Evolutionary conservation across 176 grass and related monocot species (phyloP).

Genomic region (Cenchrus americanus): DNA sequence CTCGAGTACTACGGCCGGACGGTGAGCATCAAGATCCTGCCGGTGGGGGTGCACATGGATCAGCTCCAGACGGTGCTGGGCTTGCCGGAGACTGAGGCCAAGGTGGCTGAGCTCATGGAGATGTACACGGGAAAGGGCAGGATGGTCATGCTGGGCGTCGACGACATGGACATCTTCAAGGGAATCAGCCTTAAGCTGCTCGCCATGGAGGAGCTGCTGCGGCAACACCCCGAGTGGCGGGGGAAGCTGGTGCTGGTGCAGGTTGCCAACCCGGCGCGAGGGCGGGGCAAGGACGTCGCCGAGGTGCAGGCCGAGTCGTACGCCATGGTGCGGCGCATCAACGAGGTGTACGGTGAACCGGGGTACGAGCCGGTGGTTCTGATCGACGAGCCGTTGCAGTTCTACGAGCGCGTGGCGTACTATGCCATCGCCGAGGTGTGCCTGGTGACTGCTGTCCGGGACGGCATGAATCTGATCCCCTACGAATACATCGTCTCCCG

Average conservation of each 20-base stretch:
- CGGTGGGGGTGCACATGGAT: slow-evolving; percentile 78
- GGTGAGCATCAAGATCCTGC: slow-evolving; percentile 90
- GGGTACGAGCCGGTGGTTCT: slow-evolving; percentile 81
- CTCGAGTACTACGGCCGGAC: slow-evolving; percentile 96
- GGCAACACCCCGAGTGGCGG: slow-evolving; percentile 78
- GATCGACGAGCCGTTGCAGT: slow-evolving; percentile 77
- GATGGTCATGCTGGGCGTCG: slow-evolving; percentile 86
- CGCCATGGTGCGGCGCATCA: slow-evolving; percentile 70
- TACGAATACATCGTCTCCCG: slow-evolving; percentile 87
- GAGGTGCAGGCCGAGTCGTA: slow-evolving; percentile 79
- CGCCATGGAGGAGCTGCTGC: slow-evolving; percentile 84
- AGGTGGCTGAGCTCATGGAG: slow-evolving; percentile 65
- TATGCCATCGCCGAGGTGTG: slow-evolving; percentile 85
- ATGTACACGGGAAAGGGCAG: slow-evolving; percentile 65
- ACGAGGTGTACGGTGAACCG: slow-evolving; percentile 57
- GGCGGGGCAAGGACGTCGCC: slow-evolving; percentile 72
- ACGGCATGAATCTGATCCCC: slow-evolving; percentile 97
- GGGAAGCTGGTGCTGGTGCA: slow-evolving; percentile 88
- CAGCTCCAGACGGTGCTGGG: slow-evolving; percentile 71
- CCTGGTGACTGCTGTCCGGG: slow-evolving; percentile 85
- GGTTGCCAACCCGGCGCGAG: slow-evolving; percentile 83
- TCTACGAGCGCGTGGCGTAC: slow-evolving; percentile 84
- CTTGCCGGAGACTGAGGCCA: slow-evolving; percentile 62
- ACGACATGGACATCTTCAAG: slow-evolving; percentile 99
- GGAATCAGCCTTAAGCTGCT: slow-evolving; percentile 93